Percentiles rank a stretch among this genome's conserved stretches.
Conservation (phyloP, 257 asterid genomes). For the Solanum arcanum region DNA sequence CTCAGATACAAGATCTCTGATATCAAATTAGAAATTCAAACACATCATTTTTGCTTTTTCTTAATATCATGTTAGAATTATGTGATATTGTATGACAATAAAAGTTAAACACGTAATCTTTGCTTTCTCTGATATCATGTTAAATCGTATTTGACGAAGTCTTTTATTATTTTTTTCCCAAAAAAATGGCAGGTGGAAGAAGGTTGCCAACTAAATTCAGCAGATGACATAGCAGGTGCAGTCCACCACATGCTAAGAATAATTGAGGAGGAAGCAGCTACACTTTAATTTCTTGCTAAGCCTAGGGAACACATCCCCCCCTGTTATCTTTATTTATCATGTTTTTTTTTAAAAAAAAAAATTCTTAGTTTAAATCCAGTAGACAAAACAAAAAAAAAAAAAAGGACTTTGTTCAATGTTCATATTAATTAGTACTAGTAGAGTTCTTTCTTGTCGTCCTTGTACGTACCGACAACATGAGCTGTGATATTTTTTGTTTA, state of each 20-base stretch:
- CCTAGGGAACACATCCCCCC: slow-evolving; percentile 17
- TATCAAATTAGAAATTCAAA: too few species aligned
- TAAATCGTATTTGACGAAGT: background rate
- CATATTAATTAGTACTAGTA: slow-evolving; percentile 1
- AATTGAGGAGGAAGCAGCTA: slow-evolving; percentile 71
- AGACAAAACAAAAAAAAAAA: background rate
- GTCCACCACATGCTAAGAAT: slow-evolving; percentile 89
- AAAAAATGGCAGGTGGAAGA: slow-evolving; percentile 66
- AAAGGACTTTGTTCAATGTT: background rate
- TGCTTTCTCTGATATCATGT: background rate
- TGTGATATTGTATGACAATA: background rate
- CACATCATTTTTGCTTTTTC: too few species aligned
- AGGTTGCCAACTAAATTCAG: slow-evolving; percentile 83
- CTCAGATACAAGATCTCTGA: background rate
- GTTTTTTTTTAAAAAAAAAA: background rate
- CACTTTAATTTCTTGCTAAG: slow-evolving; percentile 34
- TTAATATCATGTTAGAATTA: background rate
- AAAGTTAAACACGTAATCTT: background rate
- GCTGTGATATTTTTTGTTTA: slow-evolving; percentile 2
- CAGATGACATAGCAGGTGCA: slow-evolving; percentile 85
- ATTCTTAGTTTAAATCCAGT: background rate
- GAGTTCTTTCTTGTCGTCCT: background rate
- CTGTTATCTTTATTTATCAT: background rate
- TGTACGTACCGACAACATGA: slow-evolving; percentile 5
- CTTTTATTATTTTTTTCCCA: too few species aligned